Conservation (phyloP, 2,329 filamentous ascomycete species). For the Fusarium verrucosum region DNA sequence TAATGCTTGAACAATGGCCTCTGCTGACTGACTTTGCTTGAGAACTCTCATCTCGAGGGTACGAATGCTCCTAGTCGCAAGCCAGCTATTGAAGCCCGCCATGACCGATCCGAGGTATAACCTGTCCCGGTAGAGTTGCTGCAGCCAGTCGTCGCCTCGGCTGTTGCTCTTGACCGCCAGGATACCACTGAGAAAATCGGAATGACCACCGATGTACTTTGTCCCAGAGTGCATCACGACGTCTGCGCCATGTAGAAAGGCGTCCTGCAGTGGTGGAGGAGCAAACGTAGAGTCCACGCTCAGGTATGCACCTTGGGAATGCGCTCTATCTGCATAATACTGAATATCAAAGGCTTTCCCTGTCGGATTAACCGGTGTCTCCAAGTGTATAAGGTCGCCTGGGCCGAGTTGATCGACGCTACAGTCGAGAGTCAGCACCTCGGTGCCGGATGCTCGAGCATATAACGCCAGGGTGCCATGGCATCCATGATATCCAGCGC, state of each 20-base stretch:
- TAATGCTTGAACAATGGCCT: conserved; percentile 63
- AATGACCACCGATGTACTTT: conserved; percentile 96
- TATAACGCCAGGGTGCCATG: conserved; percentile 83
- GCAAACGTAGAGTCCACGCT: conserved; percentile 92
- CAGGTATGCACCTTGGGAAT: conserved; percentile 75
- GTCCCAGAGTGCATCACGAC: conserved; percentile 91
- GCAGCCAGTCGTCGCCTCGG: conserved; percentile 65
- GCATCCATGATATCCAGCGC: conserved; percentile 90
- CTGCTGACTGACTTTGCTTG: conserved; percentile 77
- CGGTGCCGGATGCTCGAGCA: conserved; percentile 76
- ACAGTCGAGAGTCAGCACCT: conserved; percentile 76
- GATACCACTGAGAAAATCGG: conserved; percentile 89
- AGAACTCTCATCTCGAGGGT: conserved; percentile 85
- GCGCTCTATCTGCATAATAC: conserved; percentile 75
- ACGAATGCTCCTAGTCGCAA: conserved; percentile 84
- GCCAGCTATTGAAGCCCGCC: conserved; percentile 90
- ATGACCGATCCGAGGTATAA: conserved; percentile 81
- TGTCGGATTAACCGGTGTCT: conserved; percentile 91
- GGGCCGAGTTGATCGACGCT: conserved; percentile 70
- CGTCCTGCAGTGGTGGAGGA: conserved; percentile 87
- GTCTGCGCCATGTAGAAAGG: conserved; percentile 83
- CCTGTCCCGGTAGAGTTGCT: conserved; percentile 72
- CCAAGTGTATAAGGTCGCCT: conserved; percentile 88
- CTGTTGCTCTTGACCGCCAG: conserved; percentile 62
- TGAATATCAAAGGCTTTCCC: conserved; percentile 80